These are phyloP conservation scores for Cercospora nicotianae DNA, from an alignment of 2,329 filamentous ascomycete genomes.

Conservation along the genomic window DNA sequence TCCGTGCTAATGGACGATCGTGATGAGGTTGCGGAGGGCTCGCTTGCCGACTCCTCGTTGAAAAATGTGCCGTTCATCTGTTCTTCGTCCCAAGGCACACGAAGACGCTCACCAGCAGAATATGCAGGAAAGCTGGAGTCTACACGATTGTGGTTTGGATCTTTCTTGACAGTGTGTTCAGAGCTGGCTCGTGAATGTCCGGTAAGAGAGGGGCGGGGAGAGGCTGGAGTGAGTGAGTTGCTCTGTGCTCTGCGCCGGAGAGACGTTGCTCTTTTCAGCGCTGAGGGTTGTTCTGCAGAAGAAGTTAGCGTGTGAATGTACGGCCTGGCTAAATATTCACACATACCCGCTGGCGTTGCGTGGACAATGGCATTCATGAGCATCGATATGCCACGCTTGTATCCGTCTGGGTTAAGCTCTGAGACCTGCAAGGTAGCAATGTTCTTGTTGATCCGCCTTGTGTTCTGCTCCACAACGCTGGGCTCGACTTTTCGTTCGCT, in stretches of 20 bases:
- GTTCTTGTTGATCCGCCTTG: slow-evolving; percentile 60
- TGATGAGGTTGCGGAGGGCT: slow-evolving; percentile 60
- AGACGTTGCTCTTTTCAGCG: slow-evolving; percentile 26
- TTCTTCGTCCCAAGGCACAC: slow-evolving; percentile 45
- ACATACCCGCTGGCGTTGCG: slow-evolving; percentile 58
- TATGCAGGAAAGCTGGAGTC: slow-evolving; percentile 37
- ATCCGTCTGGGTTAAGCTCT: slow-evolving; percentile 66
- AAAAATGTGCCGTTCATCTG: slow-evolving; percentile 58
- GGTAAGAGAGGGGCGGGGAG: slow-evolving; percentile 41
- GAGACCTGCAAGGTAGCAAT: slow-evolving; percentile 74
- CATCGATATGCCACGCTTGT: slow-evolving; percentile 72
- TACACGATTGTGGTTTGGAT: slow-evolving; percentile 35
- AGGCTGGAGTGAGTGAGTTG: slow-evolving; percentile 44
- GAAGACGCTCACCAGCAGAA: slow-evolving; percentile 31
- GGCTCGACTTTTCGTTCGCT: slow-evolving; percentile 70
- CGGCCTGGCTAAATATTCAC: not conserved
- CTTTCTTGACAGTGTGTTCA: slow-evolving; percentile 43
- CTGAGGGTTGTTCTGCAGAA: slow-evolving; percentile 3
- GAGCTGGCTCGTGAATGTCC: slow-evolving; percentile 52
- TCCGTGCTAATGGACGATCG: slow-evolving; percentile 67
- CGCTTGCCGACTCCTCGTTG: slow-evolving; percentile 67
- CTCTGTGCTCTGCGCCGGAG: slow-evolving; percentile 48
- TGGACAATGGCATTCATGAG: slow-evolving; percentile 72
- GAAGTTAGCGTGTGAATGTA: not conserved
- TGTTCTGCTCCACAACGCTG: slow-evolving; percentile 64